Conservation (phyloP, 2,329 filamentous ascomycete species). For the Monilinia polystroma region DNA sequence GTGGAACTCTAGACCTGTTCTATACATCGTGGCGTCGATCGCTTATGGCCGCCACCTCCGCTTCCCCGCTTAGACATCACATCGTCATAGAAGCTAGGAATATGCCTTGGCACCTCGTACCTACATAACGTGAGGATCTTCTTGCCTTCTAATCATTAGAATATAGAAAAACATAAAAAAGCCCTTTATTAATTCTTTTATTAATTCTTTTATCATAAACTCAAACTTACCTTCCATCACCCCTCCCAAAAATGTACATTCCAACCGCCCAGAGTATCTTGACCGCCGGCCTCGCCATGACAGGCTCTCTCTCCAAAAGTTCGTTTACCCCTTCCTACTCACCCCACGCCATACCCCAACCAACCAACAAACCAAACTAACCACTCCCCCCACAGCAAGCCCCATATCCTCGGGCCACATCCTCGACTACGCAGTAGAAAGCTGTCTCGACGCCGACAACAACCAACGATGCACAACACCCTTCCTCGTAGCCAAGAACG, state of each 20-base stretch:
- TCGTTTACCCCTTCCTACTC: slow-evolving; percentile 4
- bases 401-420: slow-evolving; percentile 41
- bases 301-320: slow-evolving; percentile 29
- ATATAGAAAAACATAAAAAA: too few species aligned
- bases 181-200: background rate
- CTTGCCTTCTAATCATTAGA: too few species aligned
- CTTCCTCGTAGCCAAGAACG: slow-evolving; percentile 43
- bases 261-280: slow-evolving; percentile 33
- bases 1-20: background rate
- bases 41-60: slow-evolving; percentile 3
- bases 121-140: background rate
- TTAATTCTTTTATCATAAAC: background rate
- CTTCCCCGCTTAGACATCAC: slow-evolving; percentile 7
- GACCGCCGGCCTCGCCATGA: slow-evolving; percentile 32
- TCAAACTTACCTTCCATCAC: background rate
- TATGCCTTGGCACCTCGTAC: slow-evolving; percentile 3
- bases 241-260: slow-evolving; percentile 32
- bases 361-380: slow-evolving; percentile 17
- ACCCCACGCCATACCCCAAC: background rate
- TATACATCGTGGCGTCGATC: slow-evolving; percentile 4
- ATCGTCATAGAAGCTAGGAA: slow-evolving; percentile 2
- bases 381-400: slow-evolving; percentile 22
- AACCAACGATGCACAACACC: slow-evolving; percentile 41
- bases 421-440: slow-evolving; percentile 46
- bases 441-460: slow-evolving; percentile 44